Evolutionary conservation across 345 rosid species (phyloP).

Genomic region (Excoecaria cochinchinensis): DNA sequence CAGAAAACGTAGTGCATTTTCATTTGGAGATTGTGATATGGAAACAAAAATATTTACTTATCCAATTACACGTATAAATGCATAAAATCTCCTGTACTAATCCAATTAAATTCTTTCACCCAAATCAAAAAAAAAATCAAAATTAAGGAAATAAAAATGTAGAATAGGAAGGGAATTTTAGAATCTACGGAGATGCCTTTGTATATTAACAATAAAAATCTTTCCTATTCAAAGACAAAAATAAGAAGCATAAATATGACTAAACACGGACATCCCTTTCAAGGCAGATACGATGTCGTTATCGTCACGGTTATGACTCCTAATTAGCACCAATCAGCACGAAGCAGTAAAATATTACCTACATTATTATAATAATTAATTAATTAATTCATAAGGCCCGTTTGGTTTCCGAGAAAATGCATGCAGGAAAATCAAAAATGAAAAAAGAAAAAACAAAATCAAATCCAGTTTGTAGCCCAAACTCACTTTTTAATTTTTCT

Average conservation of each 20-base stretch:
- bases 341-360: not conserved
- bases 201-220: not conserved
- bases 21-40: too few species aligned
- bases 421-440: not conserved
- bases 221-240: constrained; percentile 1
- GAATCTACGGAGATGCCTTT: not conserved
- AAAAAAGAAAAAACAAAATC: constrained; percentile 4
- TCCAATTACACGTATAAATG: too few species aligned
- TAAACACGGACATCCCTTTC: constrained; percentile 11
- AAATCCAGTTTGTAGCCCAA: not conserved
- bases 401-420: constrained; percentile 25
- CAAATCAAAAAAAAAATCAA: too few species aligned
- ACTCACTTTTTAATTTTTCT: not conserved
- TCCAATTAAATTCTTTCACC: too few species aligned
- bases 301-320: not conserved
- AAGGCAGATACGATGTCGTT: not conserved
- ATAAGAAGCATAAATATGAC: not conserved
- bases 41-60: not conserved
- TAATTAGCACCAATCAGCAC: not conserved
- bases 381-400: not conserved
- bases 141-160: not conserved
- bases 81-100: too few species aligned
- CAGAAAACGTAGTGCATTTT: too few species aligned
- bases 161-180: not conserved
- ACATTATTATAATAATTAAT: not conserved